Evolutionary conservation across 2,329 filamentous ascomycete genomes (phyloP), one percentile per base, ranked within the genome.

Genomic region (Beauveria medogensis): DNA sequence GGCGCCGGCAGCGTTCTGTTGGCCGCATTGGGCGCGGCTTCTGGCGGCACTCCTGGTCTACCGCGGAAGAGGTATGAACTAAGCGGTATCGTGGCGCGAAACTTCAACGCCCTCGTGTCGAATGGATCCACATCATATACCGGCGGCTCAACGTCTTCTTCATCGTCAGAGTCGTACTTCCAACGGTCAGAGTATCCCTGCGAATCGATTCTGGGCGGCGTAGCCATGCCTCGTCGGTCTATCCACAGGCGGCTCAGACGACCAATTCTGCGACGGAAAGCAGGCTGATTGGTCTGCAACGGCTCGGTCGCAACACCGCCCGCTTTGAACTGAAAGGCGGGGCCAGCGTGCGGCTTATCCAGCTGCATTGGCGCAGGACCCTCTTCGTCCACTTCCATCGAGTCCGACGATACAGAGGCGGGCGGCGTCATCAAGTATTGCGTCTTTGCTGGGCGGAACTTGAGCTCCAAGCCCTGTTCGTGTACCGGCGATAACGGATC

Each of bases 151-250:
- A 37, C 34, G 57, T 92, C 89, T 52, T 95, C 91, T 65, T 93
- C 91, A 63, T 92, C 90, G 67, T 96, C 90, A 28, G 88, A 87
- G 69, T 95, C 91, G 75, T 91, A 96, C 75, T 92, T 95, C 83
- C 89, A 96, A 63, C 87, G 83, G 70, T 93, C 90, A 28, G 75
- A 77, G 61, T 80, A 75, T 55, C 79, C 71, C 26, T 74, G 72
- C 50, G 72, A 68, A 44, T 81, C 74, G 69, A 73, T 73, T 71
- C 75, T 77, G 70, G 73, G 77, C 62, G 78, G 76, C 56, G 78
- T 81, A 48, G 73, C 64, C 70, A 91, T 78, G 60, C 88, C 86
- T 67, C 90, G 86, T 67, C 92, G 87, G 74, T 97, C 94, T 66
- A 97, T 91, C 83, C 92, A 91, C 66, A 96, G 74, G 44, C 93